phyloP scores from a whole-genome alignment of 176 grass and related monocot genomes.

The Triticum turgidum region DNA sequence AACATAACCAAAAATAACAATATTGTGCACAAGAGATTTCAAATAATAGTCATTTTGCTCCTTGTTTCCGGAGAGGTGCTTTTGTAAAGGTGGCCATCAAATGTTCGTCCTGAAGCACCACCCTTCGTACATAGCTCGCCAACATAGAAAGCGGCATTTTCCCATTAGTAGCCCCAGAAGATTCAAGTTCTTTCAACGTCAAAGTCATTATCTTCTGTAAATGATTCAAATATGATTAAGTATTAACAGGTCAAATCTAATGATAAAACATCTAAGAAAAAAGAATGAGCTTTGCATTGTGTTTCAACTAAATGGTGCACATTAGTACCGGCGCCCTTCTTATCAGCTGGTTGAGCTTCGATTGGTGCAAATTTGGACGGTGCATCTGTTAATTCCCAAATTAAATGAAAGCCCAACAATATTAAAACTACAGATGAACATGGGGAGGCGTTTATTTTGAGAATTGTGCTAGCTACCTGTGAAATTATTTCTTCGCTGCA shows the following conservation, averaged over 20 bases:
- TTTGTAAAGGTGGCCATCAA: too few species aligned
- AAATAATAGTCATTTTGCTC: too few species aligned
- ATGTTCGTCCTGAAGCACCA: too few species aligned
- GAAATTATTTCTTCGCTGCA: neutral
- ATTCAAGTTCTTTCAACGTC: too few species aligned
- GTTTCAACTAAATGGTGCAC: conserved; percentile 12
- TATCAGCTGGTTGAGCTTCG: neutral
- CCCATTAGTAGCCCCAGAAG: too few species aligned
- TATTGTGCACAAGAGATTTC: too few species aligned
- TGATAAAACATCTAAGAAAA: neutral
- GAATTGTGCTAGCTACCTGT: conserved; percentile 22
- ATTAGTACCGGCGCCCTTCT: neutral
- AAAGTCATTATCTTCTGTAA: too few species aligned
- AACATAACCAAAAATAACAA: too few species aligned
- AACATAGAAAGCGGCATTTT: too few species aligned
- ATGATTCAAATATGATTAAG: neutral
- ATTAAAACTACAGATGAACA: conserved; percentile 4
- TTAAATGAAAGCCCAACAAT: neutral
- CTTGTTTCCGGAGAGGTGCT: too few species aligned
- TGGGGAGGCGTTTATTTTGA: neutral
- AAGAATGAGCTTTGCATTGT: conserved; percentile 37
- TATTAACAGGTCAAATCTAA: neutral
- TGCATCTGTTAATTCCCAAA: neutral
- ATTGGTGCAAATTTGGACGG: neutral
- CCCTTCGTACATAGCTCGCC: too few species aligned